These are phyloP conservation scores for Solanum pimpinellifolium DNA, from an alignment of 257 asterid genomes.

Conservation along the genomic window DNA sequence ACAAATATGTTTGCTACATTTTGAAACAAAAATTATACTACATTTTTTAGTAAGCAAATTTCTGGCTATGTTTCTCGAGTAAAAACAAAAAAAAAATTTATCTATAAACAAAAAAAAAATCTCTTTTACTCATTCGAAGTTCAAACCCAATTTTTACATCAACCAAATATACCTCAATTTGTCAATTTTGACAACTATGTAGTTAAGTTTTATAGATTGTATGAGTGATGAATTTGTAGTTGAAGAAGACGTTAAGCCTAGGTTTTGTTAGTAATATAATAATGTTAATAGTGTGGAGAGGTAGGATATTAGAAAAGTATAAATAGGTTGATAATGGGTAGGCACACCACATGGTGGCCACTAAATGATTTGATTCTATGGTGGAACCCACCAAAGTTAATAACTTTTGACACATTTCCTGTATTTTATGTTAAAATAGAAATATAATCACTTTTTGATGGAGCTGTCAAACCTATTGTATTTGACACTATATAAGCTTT, in stretches of 20 bases:
- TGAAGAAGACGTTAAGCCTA: background rate
- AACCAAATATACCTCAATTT: background rate
- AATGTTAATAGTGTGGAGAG: background rate
- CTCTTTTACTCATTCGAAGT: background rate
- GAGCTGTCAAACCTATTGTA: slow-evolving; percentile 12
- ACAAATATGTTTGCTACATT: background rate
- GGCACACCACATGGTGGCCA: slow-evolving; percentile 29
- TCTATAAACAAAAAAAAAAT: background rate
- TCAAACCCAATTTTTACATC: background rate
- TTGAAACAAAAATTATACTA: background rate
- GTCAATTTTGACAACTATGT: background rate
- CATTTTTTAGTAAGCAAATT: background rate
- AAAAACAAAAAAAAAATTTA: background rate
- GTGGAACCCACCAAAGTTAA: slow-evolving; percentile 24
- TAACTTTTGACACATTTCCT: slow-evolving; percentile 4
- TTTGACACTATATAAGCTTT: background rate
- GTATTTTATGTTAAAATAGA: slow-evolving; percentile 5
- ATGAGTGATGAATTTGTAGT: background rate
- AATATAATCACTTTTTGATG: slow-evolving; percentile 15
- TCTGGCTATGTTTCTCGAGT: background rate
- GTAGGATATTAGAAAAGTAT: background rate
- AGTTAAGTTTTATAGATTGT: background rate
- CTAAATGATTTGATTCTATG: slow-evolving; percentile 1
- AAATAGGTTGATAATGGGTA: background rate
- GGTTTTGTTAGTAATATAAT: background rate